Base-by-base conservation (phyloP, 352 stramenopile species). In the Albugo candida region DNA sequence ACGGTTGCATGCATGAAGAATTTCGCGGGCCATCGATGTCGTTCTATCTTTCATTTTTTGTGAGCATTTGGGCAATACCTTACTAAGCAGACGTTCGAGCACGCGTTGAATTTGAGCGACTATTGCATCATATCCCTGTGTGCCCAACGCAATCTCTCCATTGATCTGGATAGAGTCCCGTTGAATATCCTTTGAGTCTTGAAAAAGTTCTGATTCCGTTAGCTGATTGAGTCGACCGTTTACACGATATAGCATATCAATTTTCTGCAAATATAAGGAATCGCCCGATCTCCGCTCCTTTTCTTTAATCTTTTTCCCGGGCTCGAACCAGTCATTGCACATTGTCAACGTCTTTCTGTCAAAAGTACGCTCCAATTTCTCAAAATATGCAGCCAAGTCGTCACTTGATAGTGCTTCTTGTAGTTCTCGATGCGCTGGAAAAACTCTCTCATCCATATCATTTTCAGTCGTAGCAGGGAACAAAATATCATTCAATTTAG, bases 131-230 rank as follows among this genome's bases (percentile, higher is more conserved):
- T 88, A 88, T 1, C 72, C 72, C 34, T 64, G 53, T 1, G 61
- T 62, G 11, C 73, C 70, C 42, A 61, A 44, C 5, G 79, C 55
- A 0, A 56, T 48, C 18, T 67, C 42, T 2, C 72, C 72, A 55
- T 83, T 80, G 20, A 88, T 65, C n/a, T 67, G 16, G 10, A 88
- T 31, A 36, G 83, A 68, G 49, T 88, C 75, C n/a, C 75, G 70
- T 34, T 64, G 56, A 47, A 88, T 75, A 54, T 88, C 75, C 52
- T 88, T 88, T 6, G 75, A 63, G 47, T 88, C 75, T 51, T 88
- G 75, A 44, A 81, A 81, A 20, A 59, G 65, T 42, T 83, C 58
- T 0, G 66, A 67, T 8, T 83, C 68, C 0, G 64, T 65, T 2
- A 83, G 52, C 19, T 27, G 4, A 20, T 56, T 6, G 20, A 70